phyloP scores from a whole-genome alignment of 805 yeast species.

The Starmerella asiatica region DNA sequence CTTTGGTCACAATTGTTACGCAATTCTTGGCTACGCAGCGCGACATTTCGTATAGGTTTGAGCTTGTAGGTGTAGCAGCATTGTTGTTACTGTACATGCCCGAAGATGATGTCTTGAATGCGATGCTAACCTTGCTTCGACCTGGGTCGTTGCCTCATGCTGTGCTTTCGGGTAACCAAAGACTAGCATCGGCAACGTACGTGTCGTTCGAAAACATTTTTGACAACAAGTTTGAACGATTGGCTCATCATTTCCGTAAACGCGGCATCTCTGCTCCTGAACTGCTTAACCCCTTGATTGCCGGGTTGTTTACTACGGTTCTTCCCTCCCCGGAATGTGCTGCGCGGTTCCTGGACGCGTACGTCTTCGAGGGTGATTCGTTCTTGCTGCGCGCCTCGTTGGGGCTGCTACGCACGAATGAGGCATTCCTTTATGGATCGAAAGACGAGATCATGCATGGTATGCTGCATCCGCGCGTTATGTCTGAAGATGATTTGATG shows the following conservation, averaged over 20 bases:
- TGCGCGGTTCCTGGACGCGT: constrained; percentile 42
- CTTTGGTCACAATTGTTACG: constrained; percentile 27
- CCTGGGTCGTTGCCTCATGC: constrained; percentile 27
- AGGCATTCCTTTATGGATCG: constrained; percentile 40
- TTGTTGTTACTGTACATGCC: constrained; percentile 31
- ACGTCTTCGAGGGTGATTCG: constrained; percentile 48
- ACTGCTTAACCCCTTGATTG: constrained; percentile 34
- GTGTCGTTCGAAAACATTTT: constrained; percentile 39
- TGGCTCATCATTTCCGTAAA: constrained; percentile 39
- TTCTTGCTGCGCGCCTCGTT: constrained; percentile 40
- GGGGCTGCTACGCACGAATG: constrained; percentile 38
- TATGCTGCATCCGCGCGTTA: constrained; percentile 12
- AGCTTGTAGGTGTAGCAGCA: constrained; percentile 32
- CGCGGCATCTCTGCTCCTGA: constrained; percentile 32
- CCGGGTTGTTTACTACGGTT: constrained; percentile 34
- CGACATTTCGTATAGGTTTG: constrained; percentile 27
- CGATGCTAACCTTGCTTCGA: constrained; percentile 31
- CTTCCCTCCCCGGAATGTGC: constrained; percentile 35
- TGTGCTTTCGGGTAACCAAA: constrained; percentile 25
- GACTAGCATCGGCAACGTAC: constrained; percentile 30
- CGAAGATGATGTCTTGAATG: constrained; percentile 30
- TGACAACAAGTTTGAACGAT: constrained; percentile 32
- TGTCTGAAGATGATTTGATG: constrained; percentile 15
- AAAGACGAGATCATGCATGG: constrained; percentile 33
- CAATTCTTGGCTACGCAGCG: constrained; percentile 25